These are phyloP conservation scores for Xylaria cubensis DNA, from an alignment of 495 filamentous ascomycete species.

Conservation along the genomic window DNA sequence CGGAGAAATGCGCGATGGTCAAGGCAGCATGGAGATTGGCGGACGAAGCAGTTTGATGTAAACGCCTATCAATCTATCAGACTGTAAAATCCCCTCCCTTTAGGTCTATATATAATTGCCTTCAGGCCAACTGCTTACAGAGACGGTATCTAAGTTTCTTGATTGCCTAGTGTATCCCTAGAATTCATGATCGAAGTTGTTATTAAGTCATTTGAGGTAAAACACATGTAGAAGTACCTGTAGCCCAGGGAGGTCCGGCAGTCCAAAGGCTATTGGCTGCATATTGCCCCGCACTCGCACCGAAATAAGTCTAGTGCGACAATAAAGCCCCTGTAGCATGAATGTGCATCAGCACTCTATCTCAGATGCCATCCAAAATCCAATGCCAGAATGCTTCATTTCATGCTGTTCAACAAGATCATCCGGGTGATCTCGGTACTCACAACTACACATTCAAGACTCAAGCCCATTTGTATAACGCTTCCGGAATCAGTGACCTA, in stretches of 20 bases:
- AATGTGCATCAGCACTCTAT: constrained; percentile 6
- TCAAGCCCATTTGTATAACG: neutral
- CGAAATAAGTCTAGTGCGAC: constrained; percentile 9
- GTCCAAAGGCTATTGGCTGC: constrained; percentile 2
- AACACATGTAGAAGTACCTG: no score
- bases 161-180: neutral
- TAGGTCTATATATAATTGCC: neutral
- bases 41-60: constrained; percentile 93
- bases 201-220: neutral
- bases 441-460: neutral
- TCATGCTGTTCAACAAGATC: neutral
- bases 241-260: neutral
- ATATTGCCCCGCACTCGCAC: neutral
- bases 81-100: neutral
- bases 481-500: neutral
- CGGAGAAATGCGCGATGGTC: constrained; percentile 92
- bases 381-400: constrained; percentile 16
- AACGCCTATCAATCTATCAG: neutral
- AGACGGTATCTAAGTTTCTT: neutral
- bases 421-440: neutral
- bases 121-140: neutral
- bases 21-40: constrained; percentile 88
- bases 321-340: neutral
- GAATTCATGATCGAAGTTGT: neutral
- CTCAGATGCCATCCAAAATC: constrained; percentile 6